Conservation (phyloP, 2,329 filamentous ascomycete species). For the Neonectria ditissima region DNA sequence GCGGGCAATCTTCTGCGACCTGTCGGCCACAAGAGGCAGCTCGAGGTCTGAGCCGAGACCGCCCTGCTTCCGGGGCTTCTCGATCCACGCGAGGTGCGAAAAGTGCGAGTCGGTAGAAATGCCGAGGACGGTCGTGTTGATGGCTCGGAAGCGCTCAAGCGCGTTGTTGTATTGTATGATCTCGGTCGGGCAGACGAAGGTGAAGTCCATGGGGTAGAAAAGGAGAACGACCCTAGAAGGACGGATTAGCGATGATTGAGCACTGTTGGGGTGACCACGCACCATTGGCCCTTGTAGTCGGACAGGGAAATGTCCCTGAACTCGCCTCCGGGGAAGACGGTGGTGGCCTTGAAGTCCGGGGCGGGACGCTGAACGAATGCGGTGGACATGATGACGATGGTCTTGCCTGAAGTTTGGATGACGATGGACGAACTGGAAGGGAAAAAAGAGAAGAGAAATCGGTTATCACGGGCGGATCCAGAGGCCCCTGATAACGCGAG, state of each 20-base stretch:
- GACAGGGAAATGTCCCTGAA: conserved; percentile 60
- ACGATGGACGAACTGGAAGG: neutral
- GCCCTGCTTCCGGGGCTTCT: conserved; percentile 68
- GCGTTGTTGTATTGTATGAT: conserved; percentile 74
- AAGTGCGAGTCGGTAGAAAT: conserved; percentile 72
- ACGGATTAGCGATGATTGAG: conserved; percentile 10
- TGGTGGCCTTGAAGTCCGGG: conserved; percentile 62
- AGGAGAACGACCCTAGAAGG: conserved; percentile 68
- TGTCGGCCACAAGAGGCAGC: conserved; percentile 72
- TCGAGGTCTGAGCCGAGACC: conserved; percentile 70
- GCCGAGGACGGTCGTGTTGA: conserved; percentile 70
- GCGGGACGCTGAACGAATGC: conserved; percentile 63
- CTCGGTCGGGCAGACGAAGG: conserved; percentile 75
- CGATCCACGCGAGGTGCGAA: conserved; percentile 68
- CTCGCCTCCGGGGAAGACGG: conserved; percentile 61
- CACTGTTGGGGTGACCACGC: conserved; percentile 10
- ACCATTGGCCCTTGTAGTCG: conserved; percentile 62
- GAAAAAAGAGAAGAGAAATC: neutral
- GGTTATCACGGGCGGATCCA: neutral
- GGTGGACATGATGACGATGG: conserved; percentile 52
- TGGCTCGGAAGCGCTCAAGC: conserved; percentile 68
- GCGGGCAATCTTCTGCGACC: conserved; percentile 69
- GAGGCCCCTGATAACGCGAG: neutral
- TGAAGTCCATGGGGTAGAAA: conserved; percentile 77
- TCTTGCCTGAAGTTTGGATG: neutral